These are phyloP conservation scores for Diaporthe velutina DNA, from an alignment of 2,329 filamentous ascomycete genomes.

Conservation along the genomic window DNA sequence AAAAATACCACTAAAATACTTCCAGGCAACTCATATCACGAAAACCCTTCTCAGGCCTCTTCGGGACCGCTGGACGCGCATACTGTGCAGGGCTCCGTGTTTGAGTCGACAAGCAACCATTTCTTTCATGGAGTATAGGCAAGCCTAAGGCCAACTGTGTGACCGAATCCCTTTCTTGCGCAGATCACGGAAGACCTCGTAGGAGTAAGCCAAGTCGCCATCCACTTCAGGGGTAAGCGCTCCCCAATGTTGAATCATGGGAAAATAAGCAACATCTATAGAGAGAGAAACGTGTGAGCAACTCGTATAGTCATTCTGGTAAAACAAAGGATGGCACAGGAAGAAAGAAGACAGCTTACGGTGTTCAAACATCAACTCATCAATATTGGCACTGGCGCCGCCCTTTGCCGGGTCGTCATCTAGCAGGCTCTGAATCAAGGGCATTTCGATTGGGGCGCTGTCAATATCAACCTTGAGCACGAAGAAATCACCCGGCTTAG, in stretches of 20 bases:
- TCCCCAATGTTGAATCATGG: not conserved
- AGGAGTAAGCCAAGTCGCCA: not conserved
- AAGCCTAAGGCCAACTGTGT: constrained; percentile 11
- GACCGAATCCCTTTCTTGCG: constrained; percentile 3
- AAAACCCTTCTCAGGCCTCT: no score
- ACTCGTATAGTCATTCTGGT: not conserved
- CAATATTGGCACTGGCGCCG: constrained; percentile 1
- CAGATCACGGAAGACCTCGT: not conserved
- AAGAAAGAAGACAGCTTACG: not conserved
- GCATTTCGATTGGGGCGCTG: constrained; percentile 6
- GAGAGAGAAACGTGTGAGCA: not conserved
- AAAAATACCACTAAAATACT: no score
- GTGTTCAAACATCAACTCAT: constrained; percentile 15
- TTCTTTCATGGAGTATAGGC: not conserved
- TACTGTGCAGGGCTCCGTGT: not conserved
- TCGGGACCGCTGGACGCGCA: no score
- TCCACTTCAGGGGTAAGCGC: not conserved
- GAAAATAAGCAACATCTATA: not conserved
- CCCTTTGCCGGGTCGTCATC: not conserved
- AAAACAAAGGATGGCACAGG: not conserved
- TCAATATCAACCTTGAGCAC: constrained; percentile 5
- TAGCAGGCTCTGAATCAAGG: not conserved
- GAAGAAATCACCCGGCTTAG: not conserved
- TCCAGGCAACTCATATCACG: no score
- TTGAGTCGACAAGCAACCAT: not conserved